Percentiles rank a stretch among this genome's conserved stretches.
Evolutionary conservation across 768 basidiomycete genomes (phyloP).

Genomic region (Paxillus involutus): DNA sequence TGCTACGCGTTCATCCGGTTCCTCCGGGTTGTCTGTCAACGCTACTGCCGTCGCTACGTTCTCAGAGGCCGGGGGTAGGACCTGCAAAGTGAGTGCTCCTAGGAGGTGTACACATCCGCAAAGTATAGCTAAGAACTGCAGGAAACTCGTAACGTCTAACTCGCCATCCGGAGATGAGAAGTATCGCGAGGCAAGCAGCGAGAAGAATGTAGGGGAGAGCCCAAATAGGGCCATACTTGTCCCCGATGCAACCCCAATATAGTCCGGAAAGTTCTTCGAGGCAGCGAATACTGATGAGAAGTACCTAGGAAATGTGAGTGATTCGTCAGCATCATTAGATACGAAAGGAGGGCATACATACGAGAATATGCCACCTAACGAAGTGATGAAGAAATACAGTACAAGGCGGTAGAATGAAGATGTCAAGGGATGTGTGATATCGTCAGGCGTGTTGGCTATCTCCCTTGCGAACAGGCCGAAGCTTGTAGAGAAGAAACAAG

Average conservation of each 20-base stretch:
- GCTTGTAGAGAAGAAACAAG: conserved; percentile 55
- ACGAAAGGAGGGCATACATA: conserved; percentile 35
- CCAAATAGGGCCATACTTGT: conserved; percentile 73
- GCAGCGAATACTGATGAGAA: conserved; percentile 79
- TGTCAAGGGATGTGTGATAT: conserved; percentile 35
- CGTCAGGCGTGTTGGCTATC: conserved; percentile 46
- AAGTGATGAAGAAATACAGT: conserved; percentile 59
- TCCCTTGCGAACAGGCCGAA: conserved; percentile 65
- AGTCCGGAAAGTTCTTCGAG: conserved; percentile 64
- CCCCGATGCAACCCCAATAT: conserved; percentile 67
- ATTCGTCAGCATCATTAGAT: neutral
- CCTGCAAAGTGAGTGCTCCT: conserved; percentile 47
- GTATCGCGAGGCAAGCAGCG: conserved; percentile 57
- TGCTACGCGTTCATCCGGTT: too few relatives aligned
- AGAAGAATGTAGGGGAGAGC: conserved; percentile 77
- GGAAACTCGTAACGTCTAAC: conserved; percentile 48
- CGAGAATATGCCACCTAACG: conserved; percentile 73
- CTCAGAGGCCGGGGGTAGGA: conserved; percentile 9
- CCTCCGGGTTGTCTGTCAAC: too few relatives aligned
- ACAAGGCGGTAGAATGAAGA: conserved; percentile 54
- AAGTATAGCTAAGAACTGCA: conserved; percentile 55
- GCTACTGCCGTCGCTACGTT: conserved; percentile 4
- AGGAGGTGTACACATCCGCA: conserved; percentile 53
- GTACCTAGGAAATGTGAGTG: conserved; percentile 38
- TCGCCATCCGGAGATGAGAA: conserved; percentile 52